Base-by-base conservation (phyloP, 805 yeast genomes). In the Pichia deserticola region DNA sequence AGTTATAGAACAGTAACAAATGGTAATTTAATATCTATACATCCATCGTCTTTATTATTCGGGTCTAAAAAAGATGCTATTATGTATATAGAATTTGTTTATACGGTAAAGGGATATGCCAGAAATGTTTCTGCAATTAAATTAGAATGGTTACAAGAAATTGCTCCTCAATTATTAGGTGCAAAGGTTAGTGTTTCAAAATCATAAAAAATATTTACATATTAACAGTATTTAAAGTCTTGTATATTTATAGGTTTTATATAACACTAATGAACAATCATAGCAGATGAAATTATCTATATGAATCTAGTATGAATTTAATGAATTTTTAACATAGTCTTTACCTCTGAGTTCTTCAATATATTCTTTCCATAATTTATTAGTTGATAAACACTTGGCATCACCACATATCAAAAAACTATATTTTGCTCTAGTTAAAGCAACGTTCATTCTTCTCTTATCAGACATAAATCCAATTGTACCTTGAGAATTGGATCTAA, bases 31-130 rank as follows among this genome's bases (percentile, higher is more conserved):
- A 80, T 92, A 43, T 81, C 93, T 45, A 81, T 92, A 10, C 98
- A 92, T 62, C 98, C 98, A 0, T 86, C 96, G 0, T 88, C 96
- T 0, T 69, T 86, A 65, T 69, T 93, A 39, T 93, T 92, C 67
- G 96, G 97, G 7, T 77, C 78, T 55, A 77, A 79, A 56, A 74
- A 81, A 42, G 96, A 92, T 56, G 96, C 95, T 1, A 82, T 93
- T 48, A 84, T 93, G 95, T 93, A 89, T 70, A 82, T 89, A 36
- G 99, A 93, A 67, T 90, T 87, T 63, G 97, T 93, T 13, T 92
- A 78, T 64, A 93, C 99, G 0, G 78, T 90, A 12, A 89, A 89
- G 64, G 96, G 96, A 0, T 93, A 90, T 60, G 98, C 95, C 0
- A 75, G 99, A 58, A 84, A 75, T 54, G 96, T 90, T n/a, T 82